Evolutionary conservation across 2,329 filamentous ascomycete genomes (phyloP), one percentile per base, ranked within the genome.

Genomic region (Fusarium camptoceras): DNA sequence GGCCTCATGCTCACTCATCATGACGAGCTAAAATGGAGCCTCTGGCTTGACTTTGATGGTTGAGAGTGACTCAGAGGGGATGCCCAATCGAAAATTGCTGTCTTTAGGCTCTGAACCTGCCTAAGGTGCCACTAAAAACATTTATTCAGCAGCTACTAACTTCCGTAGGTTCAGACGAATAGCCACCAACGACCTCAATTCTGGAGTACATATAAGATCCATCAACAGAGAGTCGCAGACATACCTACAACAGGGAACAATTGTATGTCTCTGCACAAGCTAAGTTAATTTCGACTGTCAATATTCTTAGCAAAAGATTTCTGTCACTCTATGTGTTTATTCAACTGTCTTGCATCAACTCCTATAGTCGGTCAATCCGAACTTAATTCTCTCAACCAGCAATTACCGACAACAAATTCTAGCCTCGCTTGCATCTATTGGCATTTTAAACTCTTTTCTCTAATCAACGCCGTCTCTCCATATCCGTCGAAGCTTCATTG

Each of bases 1-100:
- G 68, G 65, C 66, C 65, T 75, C 71, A 73, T 68, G 71, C 67
- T 73, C 70, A 71, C 68, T 75, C 66, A 69, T 73, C 67, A 73
- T 74, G 65, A 63, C 62, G 63, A 68, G 65, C 68, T 66, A 72
- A 66, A 73, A 72, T 55, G 65, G 54, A 63, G 68, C 68, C 58
- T 62, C 46, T 72, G 64, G 51, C 53, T 47, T 24, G 59, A 62
- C 50, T 58, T 60, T 71, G 55, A 59, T 70, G 55, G 66, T 70
- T 73, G 50, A 70, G 58, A 55, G 59, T 68, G 68, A 68, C 64
- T 73, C 72, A 74, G 59, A 66, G 61, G 62, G 59, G 39, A 61
- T 59, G 63, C 64, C 58, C 55, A 65, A 66, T 48, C 41, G 39
- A 66, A 66, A 58, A 51, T 39, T 63, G 39, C 41, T 66, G 31